These are phyloP conservation scores for Coemansia brasiliensis DNA, from an alignment of 192 early-diverging fungal genomes.

Conservation along the genomic window DNA sequence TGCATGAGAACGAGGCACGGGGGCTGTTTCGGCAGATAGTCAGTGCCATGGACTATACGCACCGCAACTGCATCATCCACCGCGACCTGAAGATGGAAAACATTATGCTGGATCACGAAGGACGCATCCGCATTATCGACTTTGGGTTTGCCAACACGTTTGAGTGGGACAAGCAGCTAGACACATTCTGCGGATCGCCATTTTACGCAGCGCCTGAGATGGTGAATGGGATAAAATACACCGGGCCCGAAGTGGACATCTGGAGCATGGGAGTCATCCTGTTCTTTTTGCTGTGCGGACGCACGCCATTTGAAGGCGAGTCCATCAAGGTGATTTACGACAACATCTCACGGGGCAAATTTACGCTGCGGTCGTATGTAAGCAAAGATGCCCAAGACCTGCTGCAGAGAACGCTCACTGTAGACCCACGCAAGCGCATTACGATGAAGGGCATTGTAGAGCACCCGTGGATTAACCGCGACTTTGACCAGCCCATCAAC, in stretches of 20 bases:
- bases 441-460: conserved; percentile 67
- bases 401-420: conserved; percentile 69
- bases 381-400: conserved; percentile 61
- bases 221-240: conserved; percentile 78
- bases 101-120: conserved; percentile 71
- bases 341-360: conserved; percentile 74
- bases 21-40: conserved; percentile 81
- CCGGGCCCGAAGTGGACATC: conserved; percentile 85
- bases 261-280: conserved; percentile 87
- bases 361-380: conserved; percentile 60
- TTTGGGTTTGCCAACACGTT: conserved; percentile 83
- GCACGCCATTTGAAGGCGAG: conserved; percentile 84
- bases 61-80: conserved; percentile 68
- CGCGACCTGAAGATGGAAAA: conserved; percentile 89
- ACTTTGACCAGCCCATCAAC: conserved; percentile 60
- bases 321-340: conserved; percentile 81
- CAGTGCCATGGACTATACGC: conserved; percentile 70
- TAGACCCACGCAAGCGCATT: conserved; percentile 67
- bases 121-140: conserved; percentile 84
- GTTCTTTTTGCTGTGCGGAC: conserved; percentile 81
- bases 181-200: conserved; percentile 64
- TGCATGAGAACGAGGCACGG: conserved; percentile 86
- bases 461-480: conserved; percentile 79
- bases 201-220: conserved; percentile 87
- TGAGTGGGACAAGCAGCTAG: conserved; percentile 53